A percentile compares a stretch with the other conserved stretches of the same genome.
phyloP scores from a whole-genome alignment of 768 basidiomycete genomes.

The Atractiella rhizophila region DNA sequence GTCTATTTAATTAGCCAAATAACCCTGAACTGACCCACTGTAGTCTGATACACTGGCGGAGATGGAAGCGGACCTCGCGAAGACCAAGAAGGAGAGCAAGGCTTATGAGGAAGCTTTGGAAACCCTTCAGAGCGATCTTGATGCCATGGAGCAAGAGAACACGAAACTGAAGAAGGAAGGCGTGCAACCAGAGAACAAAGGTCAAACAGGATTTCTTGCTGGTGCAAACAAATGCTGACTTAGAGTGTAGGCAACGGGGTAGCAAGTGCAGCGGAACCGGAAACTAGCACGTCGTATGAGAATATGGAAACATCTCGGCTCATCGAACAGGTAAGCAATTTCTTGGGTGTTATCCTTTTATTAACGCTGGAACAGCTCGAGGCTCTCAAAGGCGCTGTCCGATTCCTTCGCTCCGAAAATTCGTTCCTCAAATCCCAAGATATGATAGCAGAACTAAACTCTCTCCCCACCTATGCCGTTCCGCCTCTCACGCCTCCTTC shows the following conservation, averaged over 20 bases:
- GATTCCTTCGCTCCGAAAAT: slow-evolving; percentile 82
- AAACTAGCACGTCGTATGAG: slow-evolving; percentile 43
- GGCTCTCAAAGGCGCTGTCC: slow-evolving; percentile 64
- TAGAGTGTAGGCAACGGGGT: neutral
- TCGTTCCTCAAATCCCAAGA: slow-evolving; percentile 80
- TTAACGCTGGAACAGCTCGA: slow-evolving; percentile 36
- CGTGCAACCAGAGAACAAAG: slow-evolving; percentile 40
- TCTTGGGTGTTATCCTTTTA: neutral
- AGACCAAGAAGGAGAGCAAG: slow-evolving; percentile 63
- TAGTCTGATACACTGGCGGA: slow-evolving; percentile 50
- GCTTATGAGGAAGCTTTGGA: slow-evolving; percentile 85
- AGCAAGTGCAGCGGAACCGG: slow-evolving; percentile 23
- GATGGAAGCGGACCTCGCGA: slow-evolving; percentile 52
- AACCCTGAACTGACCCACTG: too few relatives aligned
- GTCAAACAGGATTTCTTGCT: slow-evolving; percentile 24
- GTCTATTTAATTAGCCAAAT: too few relatives aligned
- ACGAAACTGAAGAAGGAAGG: slow-evolving; percentile 46
- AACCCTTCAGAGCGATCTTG: slow-evolving; percentile 67
- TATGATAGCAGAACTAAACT: slow-evolving; percentile 52
- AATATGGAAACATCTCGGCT: slow-evolving; percentile 68
- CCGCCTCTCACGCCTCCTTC: slow-evolving; percentile 39
- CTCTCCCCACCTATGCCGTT: slow-evolving; percentile 36
- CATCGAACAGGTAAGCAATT: slow-evolving; percentile 44
- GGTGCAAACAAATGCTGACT: neutral
- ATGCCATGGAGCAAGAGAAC: slow-evolving; percentile 65